Evolutionary conservation across 176 grass and related monocot genomes (phyloP), one percentile per base, ranked within the genome.

Genomic region (Rhynchospora tenuis): DNA sequence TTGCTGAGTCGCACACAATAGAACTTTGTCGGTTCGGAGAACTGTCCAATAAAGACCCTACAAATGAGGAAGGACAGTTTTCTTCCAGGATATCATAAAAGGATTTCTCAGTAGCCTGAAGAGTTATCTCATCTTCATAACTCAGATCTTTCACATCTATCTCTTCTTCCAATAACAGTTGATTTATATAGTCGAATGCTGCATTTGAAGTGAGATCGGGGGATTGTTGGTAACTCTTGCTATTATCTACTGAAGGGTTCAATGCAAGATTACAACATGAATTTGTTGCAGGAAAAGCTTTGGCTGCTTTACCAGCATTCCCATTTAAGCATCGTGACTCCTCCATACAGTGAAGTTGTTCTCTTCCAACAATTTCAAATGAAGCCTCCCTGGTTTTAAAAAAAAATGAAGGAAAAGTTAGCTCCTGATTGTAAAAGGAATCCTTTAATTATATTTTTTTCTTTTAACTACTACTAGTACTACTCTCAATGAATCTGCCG

Each of bases 81-180:
- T 86, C 65, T 29, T 15, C 63, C 8, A 91, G 84, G 64, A 89
- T 86, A 50, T 86, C 86, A 5, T 33, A 75, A 73, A 91, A 91
- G 8, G 59, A 22, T 24, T 89, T 86, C 73, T 91, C 90, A 0
- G 73, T 82, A n/a, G 74, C 84, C 15, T 74, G 83, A 77, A 91
- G 70, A 7, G 87, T 65, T 0, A 62, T 38, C 38, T 84, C 84
- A 13, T 64, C 84, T 74, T 86, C 61, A 70, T 64, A 44, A 4
- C 7, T 16, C 59, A 7, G 2, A 17, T 61, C 52, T 46, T 72
- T 86, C 31, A 84, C 87, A 44, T 91, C 64, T 2, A 76, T 43
- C 57, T 89, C 83, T 75, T 84, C 87, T 24, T 89, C 84, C 68
- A 87, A 82, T 64, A 89, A 65, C 64, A 86, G 82, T 58, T 65